These are phyloP conservation scores for Rhizopogon vesiculosus DNA, from an alignment of 768 basidiomycete genomes.

Conservation along the genomic window DNA sequence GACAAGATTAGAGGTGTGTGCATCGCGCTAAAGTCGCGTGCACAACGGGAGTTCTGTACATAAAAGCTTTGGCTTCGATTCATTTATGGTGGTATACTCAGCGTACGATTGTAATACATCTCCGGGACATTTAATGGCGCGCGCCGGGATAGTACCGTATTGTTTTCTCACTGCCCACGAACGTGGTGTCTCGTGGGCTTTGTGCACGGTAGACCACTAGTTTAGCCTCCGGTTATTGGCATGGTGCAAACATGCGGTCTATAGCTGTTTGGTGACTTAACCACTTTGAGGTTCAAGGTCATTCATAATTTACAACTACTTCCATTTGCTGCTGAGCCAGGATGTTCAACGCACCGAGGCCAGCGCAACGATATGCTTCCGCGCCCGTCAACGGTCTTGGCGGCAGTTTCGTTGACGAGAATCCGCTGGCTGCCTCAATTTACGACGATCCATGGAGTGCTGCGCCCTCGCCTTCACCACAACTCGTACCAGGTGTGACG, in stretches of 20 bases:
- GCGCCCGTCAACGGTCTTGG: slow-evolving; percentile 57
- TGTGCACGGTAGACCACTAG: too few relatives aligned
- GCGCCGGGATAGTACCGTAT: too few relatives aligned
- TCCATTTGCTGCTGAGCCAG: slow-evolving; percentile 11
- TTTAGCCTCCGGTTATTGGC: background rate
- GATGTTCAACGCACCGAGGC: slow-evolving; percentile 86
- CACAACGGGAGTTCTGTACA: background rate
- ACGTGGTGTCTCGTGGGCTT: background rate
- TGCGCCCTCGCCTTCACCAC: slow-evolving; percentile 66
- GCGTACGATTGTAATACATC: too few relatives aligned
- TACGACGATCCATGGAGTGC: slow-evolving; percentile 85
- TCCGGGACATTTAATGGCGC: too few relatives aligned
- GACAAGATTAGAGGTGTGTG: background rate
- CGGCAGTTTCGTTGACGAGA: slow-evolving; percentile 70
- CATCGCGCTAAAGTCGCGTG: background rate
- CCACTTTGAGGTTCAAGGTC: background rate
- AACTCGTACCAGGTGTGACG: slow-evolving; percentile 46
- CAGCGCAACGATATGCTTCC: slow-evolving; percentile 61
- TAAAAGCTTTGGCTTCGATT: background rate
- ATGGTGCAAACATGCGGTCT: slow-evolving; percentile 5
- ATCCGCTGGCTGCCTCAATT: slow-evolving; percentile 67
- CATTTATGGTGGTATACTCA: background rate
- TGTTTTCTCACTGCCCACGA: background rate
- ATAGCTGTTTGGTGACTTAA: slow-evolving; percentile 9
- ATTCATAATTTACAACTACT: background rate